Evolutionary conservation across 2,329 filamentous ascomycete species (phyloP).

Genomic region (Sporothrix curviconia): DNA sequence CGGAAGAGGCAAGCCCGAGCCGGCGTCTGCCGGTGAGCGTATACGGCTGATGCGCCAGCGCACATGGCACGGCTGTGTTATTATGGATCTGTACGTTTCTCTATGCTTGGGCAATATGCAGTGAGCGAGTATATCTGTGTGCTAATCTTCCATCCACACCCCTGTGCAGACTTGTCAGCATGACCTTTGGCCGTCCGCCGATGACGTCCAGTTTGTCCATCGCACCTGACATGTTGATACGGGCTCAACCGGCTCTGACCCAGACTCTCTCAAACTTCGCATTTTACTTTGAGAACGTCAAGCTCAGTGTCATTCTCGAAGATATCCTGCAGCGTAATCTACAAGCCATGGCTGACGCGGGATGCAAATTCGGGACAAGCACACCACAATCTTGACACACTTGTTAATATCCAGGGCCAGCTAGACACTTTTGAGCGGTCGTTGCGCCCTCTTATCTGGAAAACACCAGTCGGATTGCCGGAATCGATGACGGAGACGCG

Average conservation of each 20-base stretch:
- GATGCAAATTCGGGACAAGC: not conserved
- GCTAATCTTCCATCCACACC: no score
- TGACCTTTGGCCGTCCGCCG: conserved; percentile 16
- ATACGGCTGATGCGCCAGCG: conserved; percentile 8
- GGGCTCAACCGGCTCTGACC: not conserved
- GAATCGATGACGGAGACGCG: not conserved
- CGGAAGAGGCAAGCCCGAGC: conserved; percentile 18
- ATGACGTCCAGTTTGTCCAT: conserved; percentile 15
- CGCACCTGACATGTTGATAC: conserved; percentile 1
- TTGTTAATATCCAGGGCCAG: conserved; percentile 13
- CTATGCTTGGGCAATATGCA: not conserved
- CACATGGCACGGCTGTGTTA: conserved; percentile 14
- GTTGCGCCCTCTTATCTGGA: conserved; percentile 14
- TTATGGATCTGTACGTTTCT: conserved; percentile 8
- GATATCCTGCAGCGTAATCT: conserved; percentile 15
- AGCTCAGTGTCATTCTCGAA: conserved; percentile 14
- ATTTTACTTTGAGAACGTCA: conserved; percentile 12
- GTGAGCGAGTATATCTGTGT: no score
- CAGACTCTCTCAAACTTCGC: conserved; percentile 7
- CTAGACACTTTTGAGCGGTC: conserved; percentile 13
- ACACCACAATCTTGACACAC: conserved; percentile 14
- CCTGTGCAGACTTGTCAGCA: conserved; percentile 11
- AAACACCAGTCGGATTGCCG: not conserved
- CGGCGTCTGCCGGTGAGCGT: not conserved
- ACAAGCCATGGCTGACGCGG: conserved; percentile 14